phyloP scores from a whole-genome alignment of 768 basidiomycete species.

The Omphalotus guepiniiformis region DNA sequence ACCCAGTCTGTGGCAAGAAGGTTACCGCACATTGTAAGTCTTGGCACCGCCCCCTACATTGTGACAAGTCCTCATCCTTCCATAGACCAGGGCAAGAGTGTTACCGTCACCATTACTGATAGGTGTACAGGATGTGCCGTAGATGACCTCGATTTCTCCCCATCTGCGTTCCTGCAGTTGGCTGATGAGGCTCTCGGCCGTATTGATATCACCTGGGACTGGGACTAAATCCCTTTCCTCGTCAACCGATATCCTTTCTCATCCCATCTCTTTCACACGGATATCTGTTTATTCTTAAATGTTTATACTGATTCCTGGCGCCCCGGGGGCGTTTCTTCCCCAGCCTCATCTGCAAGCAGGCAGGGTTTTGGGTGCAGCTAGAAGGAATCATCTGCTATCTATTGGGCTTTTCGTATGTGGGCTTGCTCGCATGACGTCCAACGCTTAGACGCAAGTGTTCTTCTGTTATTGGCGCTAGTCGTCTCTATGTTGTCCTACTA shows the following conservation, averaged over 20 bases:
- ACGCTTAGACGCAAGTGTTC: too few relatives aligned
- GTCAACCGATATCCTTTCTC: slow-evolving; percentile 5
- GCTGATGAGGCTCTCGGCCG: slow-evolving; percentile 46
- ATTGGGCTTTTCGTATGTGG: neutral
- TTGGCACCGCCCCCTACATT: neutral
- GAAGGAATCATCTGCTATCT: neutral
- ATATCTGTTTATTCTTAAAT: slow-evolving; percentile 13
- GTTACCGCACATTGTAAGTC: slow-evolving; percentile 47
- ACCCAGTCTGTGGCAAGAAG: slow-evolving; percentile 62
- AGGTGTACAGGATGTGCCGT: slow-evolving; percentile 53
- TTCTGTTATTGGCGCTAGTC: too few relatives aligned
- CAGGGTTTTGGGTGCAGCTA: neutral
- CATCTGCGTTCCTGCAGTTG: slow-evolving; percentile 43
- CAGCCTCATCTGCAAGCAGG: slow-evolving; percentile 1
- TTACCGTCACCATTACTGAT: slow-evolving; percentile 53
- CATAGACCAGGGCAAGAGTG: slow-evolving; percentile 47
- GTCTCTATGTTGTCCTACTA: too few relatives aligned
- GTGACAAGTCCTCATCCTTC: slow-evolving; percentile 7
- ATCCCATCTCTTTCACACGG: neutral
- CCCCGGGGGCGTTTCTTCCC: neutral
- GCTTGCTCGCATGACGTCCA: slow-evolving; percentile 1
- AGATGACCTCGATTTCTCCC: slow-evolving; percentile 61
- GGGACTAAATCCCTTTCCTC: slow-evolving; percentile 25
- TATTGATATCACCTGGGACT: slow-evolving; percentile 50
- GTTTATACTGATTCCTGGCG: slow-evolving; percentile 3